Base-by-base conservation (phyloP, 192 early-diverging fungal species). In the Coemansia sp. region DNA sequence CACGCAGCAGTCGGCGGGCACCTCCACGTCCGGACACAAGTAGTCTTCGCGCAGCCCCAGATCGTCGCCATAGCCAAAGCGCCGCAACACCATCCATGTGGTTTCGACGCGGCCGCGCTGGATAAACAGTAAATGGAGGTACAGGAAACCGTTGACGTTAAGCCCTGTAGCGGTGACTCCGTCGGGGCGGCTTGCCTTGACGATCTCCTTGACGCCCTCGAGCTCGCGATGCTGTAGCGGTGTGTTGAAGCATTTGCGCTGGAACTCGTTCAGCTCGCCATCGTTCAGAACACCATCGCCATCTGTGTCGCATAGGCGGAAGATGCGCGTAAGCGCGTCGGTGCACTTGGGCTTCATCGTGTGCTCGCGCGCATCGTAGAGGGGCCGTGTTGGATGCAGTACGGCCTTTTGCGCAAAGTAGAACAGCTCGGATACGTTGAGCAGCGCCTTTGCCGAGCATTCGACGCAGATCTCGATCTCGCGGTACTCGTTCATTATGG, bases 351-450 rank as follows among this genome's bases (percentile, higher is more conserved):
- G 92, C 73, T 96, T 98, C 46, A 99, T 72, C 6, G 44, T 62
- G 74, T 98, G 95, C 71, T 94, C 94, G 52, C 93, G 84, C 5
- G 94, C 93, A 82, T 99, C 96, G 66, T 98, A 99, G 26, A 99
- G 85, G 5, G 96, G 96, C 14, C 94, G 92, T 3, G 96, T 98
- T 6, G 98, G 98, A 71, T 99, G 94, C 48, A 98, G 75, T 12
- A 99, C 96, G 6, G 98, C 98, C 77, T 98, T 98, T 87, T 99
- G 98, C 6, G 98, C 98, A 89, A 98, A 98, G 78, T 98, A 99
- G 75, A 99, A 99, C n/a, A 99, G 95, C 86, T 99, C 98, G 0
- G 94, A 94, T 1, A 98, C 94, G 74, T 98, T 98, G 43, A 98
- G 78, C 26, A 92, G 85, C 70, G 92, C 90, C 75, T 95, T 97